These are phyloP conservation scores for Pseudogymnoascus verrucosus DNA, from an alignment of 2,329 filamentous ascomycete species.

Conservation along the genomic window DNA sequence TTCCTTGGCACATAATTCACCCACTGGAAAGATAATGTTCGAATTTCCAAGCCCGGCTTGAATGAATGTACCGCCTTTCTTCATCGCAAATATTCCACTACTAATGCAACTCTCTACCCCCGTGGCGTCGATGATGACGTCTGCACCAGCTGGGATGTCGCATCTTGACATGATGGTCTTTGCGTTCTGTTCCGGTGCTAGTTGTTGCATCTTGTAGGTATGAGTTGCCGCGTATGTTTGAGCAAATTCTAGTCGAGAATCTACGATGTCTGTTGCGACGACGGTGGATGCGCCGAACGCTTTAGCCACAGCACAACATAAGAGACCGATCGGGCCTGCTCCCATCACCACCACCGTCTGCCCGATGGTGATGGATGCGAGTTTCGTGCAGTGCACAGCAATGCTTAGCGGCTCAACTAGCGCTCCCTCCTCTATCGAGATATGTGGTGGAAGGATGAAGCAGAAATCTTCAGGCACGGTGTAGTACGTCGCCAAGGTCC, in stretches of 20 bases:
- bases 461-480: slow-evolving; percentile 31
- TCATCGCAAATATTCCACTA: slow-evolving; percentile 36
- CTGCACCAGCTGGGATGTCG: slow-evolving; percentile 36
- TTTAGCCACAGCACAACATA: slow-evolving; percentile 39
- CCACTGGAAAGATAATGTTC: slow-evolving; percentile 20
- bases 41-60: slow-evolving; percentile 36
- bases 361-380: slow-evolving; percentile 13
- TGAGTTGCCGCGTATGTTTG: slow-evolving; percentile 37
- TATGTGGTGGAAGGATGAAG: slow-evolving; percentile 29
- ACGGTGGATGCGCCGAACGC: slow-evolving; percentile 38
- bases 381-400: slow-evolving; percentile 37
- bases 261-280: slow-evolving; percentile 39
- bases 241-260: slow-evolving; percentile 35
- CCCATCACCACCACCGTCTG: slow-evolving; percentile 42
- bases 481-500: slow-evolving; percentile 32
- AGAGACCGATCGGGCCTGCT: slow-evolving; percentile 41
- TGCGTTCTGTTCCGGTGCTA: slow-evolving; percentile 27
- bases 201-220: slow-evolving; percentile 32
- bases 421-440: slow-evolving; percentile 25
- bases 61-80: slow-evolving; percentile 41
- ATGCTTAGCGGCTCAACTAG: slow-evolving; percentile 41
- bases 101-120: slow-evolving; percentile 41
- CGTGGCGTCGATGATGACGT: slow-evolving; percentile 42
- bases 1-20: slow-evolving; percentile 24
- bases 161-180: slow-evolving; percentile 33